Conservation (phyloP, 345 rosid species). For the Salix caprea region DNA sequence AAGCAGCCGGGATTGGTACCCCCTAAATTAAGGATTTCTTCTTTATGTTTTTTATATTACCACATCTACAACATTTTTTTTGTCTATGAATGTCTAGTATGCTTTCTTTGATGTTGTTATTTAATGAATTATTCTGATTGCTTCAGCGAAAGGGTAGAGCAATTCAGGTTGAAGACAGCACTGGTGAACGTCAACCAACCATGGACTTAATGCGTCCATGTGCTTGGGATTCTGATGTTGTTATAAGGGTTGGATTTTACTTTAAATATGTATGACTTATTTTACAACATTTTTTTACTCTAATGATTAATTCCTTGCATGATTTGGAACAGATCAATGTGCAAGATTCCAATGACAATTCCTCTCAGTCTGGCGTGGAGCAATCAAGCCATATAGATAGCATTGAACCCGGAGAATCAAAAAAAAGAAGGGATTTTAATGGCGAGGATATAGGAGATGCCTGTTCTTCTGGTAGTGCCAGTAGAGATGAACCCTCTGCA, state of each 20-base stretch:
- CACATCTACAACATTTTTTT: neutral
- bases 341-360: conserved; percentile 40
- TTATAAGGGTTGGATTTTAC: conserved; percentile 49
- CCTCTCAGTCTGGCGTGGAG: conserved; percentile 24
- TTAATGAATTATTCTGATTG: neutral
- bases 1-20: conserved; percentile 23
- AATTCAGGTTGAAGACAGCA: conserved; percentile 53
- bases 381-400: conserved; percentile 18
- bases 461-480: conserved; percentile 17
- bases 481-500: conserved; percentile 25
- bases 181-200: conserved; percentile 52
- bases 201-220: conserved; percentile 36
- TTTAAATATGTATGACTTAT: conserved; percentile 6
- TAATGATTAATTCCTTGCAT: conserved; percentile 16
- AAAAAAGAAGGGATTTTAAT: conserved; percentile 16
- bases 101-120: conserved; percentile 1
- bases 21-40: neutral
- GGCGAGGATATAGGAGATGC: conserved; percentile 8
- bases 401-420: conserved; percentile 13
- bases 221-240: conserved; percentile 52
- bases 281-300: conserved; percentile 1
- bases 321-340: conserved; percentile 43
- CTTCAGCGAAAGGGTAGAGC: conserved; percentile 54
- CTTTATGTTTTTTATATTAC: neutral
- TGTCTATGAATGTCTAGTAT: neutral